Percentiles rank a stretch among this genome's conserved stretches.
Evolutionary conservation across 1,284 basidiomycete genomes (phyloP).

Genomic region (Meripilus lineatus): DNA sequence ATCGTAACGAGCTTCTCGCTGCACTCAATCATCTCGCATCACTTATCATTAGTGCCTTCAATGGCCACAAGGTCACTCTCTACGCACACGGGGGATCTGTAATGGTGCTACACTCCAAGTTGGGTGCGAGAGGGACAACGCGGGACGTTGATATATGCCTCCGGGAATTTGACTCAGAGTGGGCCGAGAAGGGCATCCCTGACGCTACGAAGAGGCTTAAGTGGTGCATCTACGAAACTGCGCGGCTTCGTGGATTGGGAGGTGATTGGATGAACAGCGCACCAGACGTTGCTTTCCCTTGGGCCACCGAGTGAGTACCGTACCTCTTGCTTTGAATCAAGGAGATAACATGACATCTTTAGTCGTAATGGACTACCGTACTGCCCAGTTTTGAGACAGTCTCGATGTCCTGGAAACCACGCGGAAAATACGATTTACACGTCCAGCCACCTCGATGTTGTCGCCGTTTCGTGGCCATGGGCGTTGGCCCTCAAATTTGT

Average conservation of each 20-base stretch:
- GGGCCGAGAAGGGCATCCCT: constrained; percentile 37
- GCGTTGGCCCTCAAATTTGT: constrained; percentile 66
- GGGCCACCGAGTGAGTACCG: constrained; percentile 51
- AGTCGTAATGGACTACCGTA: constrained; percentile 15
- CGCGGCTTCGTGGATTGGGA: constrained; percentile 43
- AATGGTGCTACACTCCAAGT: constrained; percentile 54
- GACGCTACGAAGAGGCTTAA: constrained; percentile 49
- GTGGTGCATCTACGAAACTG: constrained; percentile 52
- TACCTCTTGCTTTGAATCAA: constrained; percentile 3
- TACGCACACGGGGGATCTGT: constrained; percentile 66
- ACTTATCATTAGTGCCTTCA: constrained; percentile 38
- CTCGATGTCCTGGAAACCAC: too few species aligned
- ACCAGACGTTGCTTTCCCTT: constrained; percentile 60
- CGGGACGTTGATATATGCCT: constrained; percentile 63
- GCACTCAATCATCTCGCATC: constrained; percentile 48
- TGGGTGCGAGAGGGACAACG: constrained; percentile 45
- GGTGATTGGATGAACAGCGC: constrained; percentile 72
- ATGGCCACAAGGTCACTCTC: constrained; percentile 38
- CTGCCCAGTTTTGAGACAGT: constrained; percentile 3
- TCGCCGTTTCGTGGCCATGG: constrained; percentile 65
- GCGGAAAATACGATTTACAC: constrained; percentile 51
- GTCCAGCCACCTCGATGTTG: constrained; percentile 37
- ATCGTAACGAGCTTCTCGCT: constrained; percentile 29
- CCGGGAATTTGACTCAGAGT: constrained; percentile 53
- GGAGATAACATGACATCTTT: constrained; percentile 7